Evolutionary conservation across 177 flowering plant genomes (phyloP).

Genomic region (Vitis hybrid): DNA sequence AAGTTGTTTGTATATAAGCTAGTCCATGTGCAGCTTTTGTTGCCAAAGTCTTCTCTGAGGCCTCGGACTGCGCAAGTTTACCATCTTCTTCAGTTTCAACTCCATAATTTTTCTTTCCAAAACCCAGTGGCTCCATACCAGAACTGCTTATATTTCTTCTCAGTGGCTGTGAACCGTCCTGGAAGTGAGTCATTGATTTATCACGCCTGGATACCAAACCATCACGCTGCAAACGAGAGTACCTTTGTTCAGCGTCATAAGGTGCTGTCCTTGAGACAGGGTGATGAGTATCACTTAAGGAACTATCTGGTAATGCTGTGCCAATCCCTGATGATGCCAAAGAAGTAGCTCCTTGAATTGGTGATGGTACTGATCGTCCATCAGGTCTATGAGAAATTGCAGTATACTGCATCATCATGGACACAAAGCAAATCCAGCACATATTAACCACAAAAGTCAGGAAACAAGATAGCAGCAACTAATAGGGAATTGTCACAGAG

Average conservation of each 20-base stretch:
- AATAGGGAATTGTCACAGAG: neutral
- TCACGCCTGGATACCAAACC: constrained; percentile 67
- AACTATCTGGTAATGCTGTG: constrained; percentile 27
- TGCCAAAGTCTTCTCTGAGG: constrained; percentile 27
- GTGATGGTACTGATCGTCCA: constrained; percentile 34
- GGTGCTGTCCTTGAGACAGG: constrained; percentile 45
- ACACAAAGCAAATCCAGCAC: neutral
- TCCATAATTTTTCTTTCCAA: constrained; percentile 36
- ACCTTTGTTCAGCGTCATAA: constrained; percentile 51
- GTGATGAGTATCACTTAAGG: constrained; percentile 30
- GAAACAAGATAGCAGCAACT: neutral
- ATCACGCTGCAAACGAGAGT: constrained; percentile 49
- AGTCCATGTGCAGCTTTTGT: constrained; percentile 30
- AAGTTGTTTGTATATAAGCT: constrained; percentile 26
- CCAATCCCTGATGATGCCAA: constrained; percentile 35
- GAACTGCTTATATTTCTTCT: constrained; percentile 25
- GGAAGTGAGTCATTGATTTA: constrained; percentile 49
- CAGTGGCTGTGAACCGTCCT: constrained; percentile 54
- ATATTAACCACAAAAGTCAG: neutral
- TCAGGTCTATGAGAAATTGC: constrained; percentile 49
- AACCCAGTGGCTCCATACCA: constrained; percentile 23
- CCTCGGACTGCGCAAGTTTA: constrained; percentile 28
- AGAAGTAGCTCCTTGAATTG: constrained; percentile 33
- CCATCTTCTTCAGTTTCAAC: constrained; percentile 36
- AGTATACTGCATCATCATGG: constrained; percentile 35